Conservation (phyloP, 192 early-diverging fungal genomes). For the Dispira simplex region DNA sequence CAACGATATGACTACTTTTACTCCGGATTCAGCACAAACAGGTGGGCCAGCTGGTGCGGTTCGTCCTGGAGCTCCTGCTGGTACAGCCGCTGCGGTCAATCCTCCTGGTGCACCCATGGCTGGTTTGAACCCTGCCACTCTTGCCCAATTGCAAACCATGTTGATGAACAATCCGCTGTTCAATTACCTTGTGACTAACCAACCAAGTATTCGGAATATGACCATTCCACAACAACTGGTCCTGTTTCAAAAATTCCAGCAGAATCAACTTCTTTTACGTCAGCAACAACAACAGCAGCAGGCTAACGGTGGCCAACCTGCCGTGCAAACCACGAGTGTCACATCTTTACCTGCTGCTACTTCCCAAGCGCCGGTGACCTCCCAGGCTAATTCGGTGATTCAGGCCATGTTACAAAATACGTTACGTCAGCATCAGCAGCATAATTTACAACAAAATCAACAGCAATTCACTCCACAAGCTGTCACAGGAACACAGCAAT, state of each 20-base stretch:
- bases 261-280: neutral
- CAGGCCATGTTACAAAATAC: slow-evolving; percentile 5
- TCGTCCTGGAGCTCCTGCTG: neutral
- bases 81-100: neutral
- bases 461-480: neutral
- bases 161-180: neutral
- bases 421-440: neutral
- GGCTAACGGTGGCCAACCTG: neutral
- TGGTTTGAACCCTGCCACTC: neutral
- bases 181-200: neutral
- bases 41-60: neutral
- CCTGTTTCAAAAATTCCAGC: neutral
- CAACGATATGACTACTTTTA: neutral
- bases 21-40: neutral
- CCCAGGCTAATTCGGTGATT: neutral
- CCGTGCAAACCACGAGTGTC: neutral
- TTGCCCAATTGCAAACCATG: neutral
- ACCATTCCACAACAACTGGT: neutral
- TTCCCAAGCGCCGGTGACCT: neutral
- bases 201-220: neutral
- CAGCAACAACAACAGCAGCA: neutral
- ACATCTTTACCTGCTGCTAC: neutral
- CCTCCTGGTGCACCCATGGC: neutral
- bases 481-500: neutral
- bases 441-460: neutral